Evolutionary conservation across 495 filamentous ascomycete species (phyloP).

Genomic region (Aeminium ludgeri): DNA sequence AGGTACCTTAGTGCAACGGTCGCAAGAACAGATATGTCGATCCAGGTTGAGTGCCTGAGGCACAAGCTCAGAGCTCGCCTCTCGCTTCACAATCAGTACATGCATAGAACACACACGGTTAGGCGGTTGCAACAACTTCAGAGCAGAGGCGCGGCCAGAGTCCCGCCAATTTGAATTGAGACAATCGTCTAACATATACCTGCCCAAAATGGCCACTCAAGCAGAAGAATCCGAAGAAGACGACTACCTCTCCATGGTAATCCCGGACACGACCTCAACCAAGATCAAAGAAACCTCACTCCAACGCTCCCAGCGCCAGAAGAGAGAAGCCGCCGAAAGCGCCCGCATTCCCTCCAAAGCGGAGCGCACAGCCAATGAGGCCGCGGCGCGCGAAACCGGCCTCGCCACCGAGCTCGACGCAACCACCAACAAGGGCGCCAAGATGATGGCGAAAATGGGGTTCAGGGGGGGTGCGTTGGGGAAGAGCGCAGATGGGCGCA

Average conservation of each 20-base stretch:
- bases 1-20: no score
- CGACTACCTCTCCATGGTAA: conserved; percentile 50
- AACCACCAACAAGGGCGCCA: conserved; percentile 56
- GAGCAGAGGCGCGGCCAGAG: no score
- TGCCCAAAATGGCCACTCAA: conserved; percentile 6
- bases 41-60: no score
- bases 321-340: conserved; percentile 42
- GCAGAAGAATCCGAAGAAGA: conserved; percentile 36
- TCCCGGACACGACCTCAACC: conserved; percentile 30
- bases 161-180: no score
- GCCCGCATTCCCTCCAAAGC: conserved; percentile 60
- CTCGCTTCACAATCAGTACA: no score
- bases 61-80: no score
- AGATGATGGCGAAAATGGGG: conserved; percentile 96
- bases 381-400: conserved; percentile 53
- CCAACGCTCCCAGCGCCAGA: conserved; percentile 36
- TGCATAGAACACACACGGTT: no score
- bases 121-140: no score
- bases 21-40: no score
- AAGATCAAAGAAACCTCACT: conserved; percentile 35
- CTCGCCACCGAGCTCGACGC: conserved; percentile 46
- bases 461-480: conserved; percentile 65
- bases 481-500: conserved; percentile 29
- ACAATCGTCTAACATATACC: no score
- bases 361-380: conserved; percentile 49